These are phyloP conservation scores for Thozetella sp. DNA, from an alignment of 495 filamentous ascomycete species.

Conservation along the genomic window DNA sequence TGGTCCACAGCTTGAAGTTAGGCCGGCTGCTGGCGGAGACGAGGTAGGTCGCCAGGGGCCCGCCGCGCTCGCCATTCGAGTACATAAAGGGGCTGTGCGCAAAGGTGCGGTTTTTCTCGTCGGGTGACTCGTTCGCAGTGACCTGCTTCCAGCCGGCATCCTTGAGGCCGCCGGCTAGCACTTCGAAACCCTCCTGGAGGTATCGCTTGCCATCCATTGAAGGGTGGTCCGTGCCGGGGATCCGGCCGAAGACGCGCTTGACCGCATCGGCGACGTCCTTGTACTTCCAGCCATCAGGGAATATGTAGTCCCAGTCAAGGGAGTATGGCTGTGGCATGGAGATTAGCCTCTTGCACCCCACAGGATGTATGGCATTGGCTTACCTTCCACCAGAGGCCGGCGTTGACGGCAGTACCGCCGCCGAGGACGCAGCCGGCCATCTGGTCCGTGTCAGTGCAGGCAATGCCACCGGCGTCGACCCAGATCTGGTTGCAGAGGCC, in stretches of 20 bases:
- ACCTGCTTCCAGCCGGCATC: constrained; percentile 64
- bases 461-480: constrained; percentile 61
- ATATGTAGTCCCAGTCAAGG: constrained; percentile 73
- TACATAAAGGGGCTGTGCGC: constrained; percentile 73
- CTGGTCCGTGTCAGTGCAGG: constrained; percentile 69
- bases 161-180: constrained; percentile 55
- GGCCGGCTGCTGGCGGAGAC: constrained; percentile 56
- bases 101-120: constrained; percentile 68
- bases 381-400: constrained; percentile 56
- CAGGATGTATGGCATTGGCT: background rate
- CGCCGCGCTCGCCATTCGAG: constrained; percentile 64
- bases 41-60: constrained; percentile 76
- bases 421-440: constrained; percentile 81
- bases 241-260: constrained; percentile 63
- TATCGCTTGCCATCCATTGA: constrained; percentile 71
- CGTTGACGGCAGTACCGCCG: constrained; percentile 77
- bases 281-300: constrained; percentile 73
- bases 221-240: constrained; percentile 69
- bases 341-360: constrained; percentile 1
- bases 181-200: constrained; percentile 65
- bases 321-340: constrained; percentile 29
- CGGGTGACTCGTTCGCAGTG: constrained; percentile 59
- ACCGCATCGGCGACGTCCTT: constrained; percentile 60
- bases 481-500: constrained; percentile 75
- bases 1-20: constrained; percentile 71